Percentiles rank a stretch among this genome's conserved stretches.
Conservation (phyloP, 768 basidiomycete genomes). For the Hericium coralloides region DNA sequence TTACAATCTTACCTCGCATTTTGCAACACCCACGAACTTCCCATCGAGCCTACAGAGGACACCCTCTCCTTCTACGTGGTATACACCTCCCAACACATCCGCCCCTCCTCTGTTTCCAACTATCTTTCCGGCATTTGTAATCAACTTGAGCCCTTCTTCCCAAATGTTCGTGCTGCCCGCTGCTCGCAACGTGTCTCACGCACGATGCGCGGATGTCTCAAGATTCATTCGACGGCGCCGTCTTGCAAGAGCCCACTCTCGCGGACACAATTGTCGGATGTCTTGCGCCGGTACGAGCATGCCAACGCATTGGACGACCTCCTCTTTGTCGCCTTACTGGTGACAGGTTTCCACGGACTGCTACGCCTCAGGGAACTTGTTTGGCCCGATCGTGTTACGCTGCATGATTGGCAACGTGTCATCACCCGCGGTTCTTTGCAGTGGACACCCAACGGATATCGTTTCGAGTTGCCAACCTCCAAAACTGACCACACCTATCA, state of each 20-base stretch:
- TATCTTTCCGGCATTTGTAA: conserved; percentile 32
- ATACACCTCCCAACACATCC: conserved; percentile 29
- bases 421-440: conserved; percentile 10
- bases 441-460: neutral
- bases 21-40: conserved; percentile 21
- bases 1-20: conserved; percentile 31
- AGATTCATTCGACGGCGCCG: conserved; percentile 10
- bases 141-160: conserved; percentile 24
- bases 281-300: neutral
- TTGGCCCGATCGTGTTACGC: conserved; percentile 8
- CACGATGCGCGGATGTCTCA: conserved; percentile 25
- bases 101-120: conserved; percentile 24
- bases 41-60: conserved; percentile 28
- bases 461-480: conserved; percentile 26
- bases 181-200: conserved; percentile 17
- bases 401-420: conserved; percentile 14
- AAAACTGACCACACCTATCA: conserved; percentile 27
- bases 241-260: conserved; percentile 22
- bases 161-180: conserved; percentile 16
- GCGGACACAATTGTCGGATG: conserved; percentile 3
- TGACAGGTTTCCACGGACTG: conserved; percentile 17
- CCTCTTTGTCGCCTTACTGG: conserved; percentile 17
- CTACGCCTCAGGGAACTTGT: conserved; percentile 23
- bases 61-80: conserved; percentile 28
- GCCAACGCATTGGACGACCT: conserved; percentile 14